These are phyloP conservation scores for Nymphaea thermarum DNA, from an alignment of 164 flowering plant genomes.

Conservation along the genomic window DNA sequence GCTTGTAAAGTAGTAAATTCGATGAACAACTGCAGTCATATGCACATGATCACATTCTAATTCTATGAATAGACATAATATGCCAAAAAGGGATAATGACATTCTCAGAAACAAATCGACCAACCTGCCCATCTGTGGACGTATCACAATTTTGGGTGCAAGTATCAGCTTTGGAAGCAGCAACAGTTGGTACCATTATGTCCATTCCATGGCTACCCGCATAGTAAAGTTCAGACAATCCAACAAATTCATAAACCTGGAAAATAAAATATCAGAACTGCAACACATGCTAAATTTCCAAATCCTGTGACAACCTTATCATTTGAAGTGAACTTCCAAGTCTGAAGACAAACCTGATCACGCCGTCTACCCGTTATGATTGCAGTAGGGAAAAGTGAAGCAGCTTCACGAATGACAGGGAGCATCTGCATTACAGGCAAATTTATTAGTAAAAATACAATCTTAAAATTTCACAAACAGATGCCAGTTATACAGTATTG, in stretches of 20 bases:
- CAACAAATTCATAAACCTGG: conserved; percentile 23
- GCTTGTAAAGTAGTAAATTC: no score
- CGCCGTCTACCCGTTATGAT: conserved; percentile 78
- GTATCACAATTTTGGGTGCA: conserved; percentile 1
- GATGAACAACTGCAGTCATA: no score
- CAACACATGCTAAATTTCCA: no score
- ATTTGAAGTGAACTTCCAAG: not conserved
- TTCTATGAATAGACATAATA: no score
- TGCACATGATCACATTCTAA: no score
- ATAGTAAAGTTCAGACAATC: conserved; percentile 30
- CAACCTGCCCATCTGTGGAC: not conserved
- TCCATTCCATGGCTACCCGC: conserved; percentile 15
- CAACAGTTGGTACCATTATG: conserved; percentile 6
- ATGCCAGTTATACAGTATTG: not conserved
- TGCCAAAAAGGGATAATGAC: no score
- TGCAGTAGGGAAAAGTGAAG: conserved; percentile 58
- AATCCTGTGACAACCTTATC: no score
- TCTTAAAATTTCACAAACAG: not conserved
- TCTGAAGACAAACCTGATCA: conserved; percentile 34
- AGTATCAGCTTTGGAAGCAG: not conserved
- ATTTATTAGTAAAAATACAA: not conserved
- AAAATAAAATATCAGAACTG: not conserved
- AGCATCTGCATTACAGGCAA: conserved; percentile 46
- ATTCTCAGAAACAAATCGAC: no score
- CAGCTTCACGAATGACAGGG: conserved; percentile 41